phyloP scores from a whole-genome alignment of 768 basidiomycete species.

The Dendrothele bispora region DNA sequence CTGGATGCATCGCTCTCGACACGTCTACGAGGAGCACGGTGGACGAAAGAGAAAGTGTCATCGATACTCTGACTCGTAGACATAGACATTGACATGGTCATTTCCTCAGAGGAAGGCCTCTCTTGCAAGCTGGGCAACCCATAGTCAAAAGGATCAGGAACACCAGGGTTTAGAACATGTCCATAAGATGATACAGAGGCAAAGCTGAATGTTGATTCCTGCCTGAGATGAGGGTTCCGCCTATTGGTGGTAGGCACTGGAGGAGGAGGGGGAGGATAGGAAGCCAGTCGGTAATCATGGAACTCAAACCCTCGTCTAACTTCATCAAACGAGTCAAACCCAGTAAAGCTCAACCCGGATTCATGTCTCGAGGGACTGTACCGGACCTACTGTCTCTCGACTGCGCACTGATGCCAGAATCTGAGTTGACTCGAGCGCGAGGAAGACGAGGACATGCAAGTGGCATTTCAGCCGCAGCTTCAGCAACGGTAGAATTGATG shows the following conservation, averaged over 20 bases:
- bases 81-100: slow-evolving; percentile 54
- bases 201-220: slow-evolving; percentile 69
- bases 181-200: slow-evolving; percentile 83
- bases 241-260: slow-evolving; percentile 27
- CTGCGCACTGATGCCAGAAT: slow-evolving; percentile 38
- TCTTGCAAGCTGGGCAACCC: slow-evolving; percentile 52
- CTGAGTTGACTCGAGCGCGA: no score
- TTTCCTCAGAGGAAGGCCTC: slow-evolving; percentile 58
- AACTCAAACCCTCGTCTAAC: slow-evolving; percentile 82
- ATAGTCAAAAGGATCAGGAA: slow-evolving; percentile 75
- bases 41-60: slow-evolving; percentile 71
- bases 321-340: slow-evolving; percentile 76
- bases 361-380: slow-evolving; percentile 37
- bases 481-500: slow-evolving; percentile 54
- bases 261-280: slow-evolving; percentile 53
- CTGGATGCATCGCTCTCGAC: slow-evolving; percentile 78
- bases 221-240: slow-evolving; percentile 43
- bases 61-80: slow-evolving; percentile 52
- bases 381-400: slow-evolving; percentile 24
- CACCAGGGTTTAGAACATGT: slow-evolving; percentile 59
- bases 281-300: slow-evolving; percentile 55
- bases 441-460: slow-evolving; percentile 24
- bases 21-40: slow-evolving; percentile 38
- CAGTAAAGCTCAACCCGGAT: slow-evolving; percentile 66
- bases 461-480: slow-evolving; percentile 41